Evolutionary conservation across 495 filamentous ascomycete genomes (phyloP), one percentile per base, ranked within the genome.

Genomic region (Tuber borchii): DNA sequence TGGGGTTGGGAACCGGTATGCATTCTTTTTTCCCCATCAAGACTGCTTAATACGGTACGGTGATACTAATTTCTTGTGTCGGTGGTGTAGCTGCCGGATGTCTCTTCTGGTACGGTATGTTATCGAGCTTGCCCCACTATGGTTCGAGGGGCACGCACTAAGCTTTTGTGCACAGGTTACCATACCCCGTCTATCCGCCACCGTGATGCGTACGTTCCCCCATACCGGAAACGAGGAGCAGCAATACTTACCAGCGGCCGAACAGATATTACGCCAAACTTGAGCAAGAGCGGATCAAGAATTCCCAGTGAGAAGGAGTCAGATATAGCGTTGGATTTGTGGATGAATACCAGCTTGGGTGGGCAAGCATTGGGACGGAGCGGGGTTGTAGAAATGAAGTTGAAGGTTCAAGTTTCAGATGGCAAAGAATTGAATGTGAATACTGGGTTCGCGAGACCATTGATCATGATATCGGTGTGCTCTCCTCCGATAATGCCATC

Each of bases 131-230:
- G 70, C 73, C 72, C 71, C 42, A 42, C 74, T 65, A 44, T 42
- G 51, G 31, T 43, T 44, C 48, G 56, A 61, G 45, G 46, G 71
- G 34, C 45, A 73, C 22, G 78, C 16, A 75, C 19, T 74, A 71
- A 73, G 34, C 26, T 39, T 37, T 6, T 17, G 44, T 37, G 74
- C 39, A 78, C 75, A 91, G 91, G 92, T 83, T 94, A 90, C 86
- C 92, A 95, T 86, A 88, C 94, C 71, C 92, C 92, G 78, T 87
- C 88, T 71, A 90, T 92, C 82, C 91, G 91, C 82, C 87, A 86
- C 84, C 92, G 92, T 81, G 92, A 95, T 85, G 74, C 84, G 81
- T 82, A 74, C 70, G 71, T 73, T 40, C 61, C 17, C 20, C 44
- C 31, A 34, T 19, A 22, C 69, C 20, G 1, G 5, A 42, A 19